These are phyloP conservation scores for Truncatella angustata DNA, from an alignment of 2,329 filamentous ascomycete genomes.

Conservation along the genomic window DNA sequence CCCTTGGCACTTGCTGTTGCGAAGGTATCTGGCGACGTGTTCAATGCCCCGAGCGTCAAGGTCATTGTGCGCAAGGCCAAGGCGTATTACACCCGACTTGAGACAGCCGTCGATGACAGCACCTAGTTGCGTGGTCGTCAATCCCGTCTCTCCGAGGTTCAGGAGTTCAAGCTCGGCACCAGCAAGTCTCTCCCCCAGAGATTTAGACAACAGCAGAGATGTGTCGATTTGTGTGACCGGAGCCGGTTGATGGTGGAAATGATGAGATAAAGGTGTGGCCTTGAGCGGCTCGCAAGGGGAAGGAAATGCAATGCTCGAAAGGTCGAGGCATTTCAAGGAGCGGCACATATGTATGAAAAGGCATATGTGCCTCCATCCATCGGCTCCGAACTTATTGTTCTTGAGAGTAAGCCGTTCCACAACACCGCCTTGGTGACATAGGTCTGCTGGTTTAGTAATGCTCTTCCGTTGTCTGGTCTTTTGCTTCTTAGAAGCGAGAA, in stretches of 20 bases:
- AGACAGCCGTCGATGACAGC: slow-evolving; percentile 80
- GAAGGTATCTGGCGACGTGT: slow-evolving; percentile 74
- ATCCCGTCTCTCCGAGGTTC: slow-evolving; percentile 75
- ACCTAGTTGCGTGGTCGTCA: slow-evolving; percentile 69
- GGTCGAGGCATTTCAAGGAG: slow-evolving; percentile 79
- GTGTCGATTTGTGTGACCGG: slow-evolving; percentile 45
- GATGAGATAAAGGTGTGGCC: slow-evolving; percentile 18
- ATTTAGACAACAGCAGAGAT: slow-evolving; percentile 67
- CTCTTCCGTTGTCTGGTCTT: slow-evolving; percentile 52
- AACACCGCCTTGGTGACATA: slow-evolving; percentile 61
- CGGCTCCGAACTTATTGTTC: slow-evolving; percentile 83
- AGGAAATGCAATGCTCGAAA: slow-evolving; percentile 83
- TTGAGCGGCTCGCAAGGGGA: slow-evolving; percentile 19
- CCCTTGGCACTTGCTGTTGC: slow-evolving; percentile 76
- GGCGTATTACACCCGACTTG: slow-evolving; percentile 70
- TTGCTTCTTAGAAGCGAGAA: slow-evolving; percentile 75
- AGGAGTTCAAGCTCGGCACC: slow-evolving; percentile 78
- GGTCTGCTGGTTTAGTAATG: slow-evolving; percentile 32
- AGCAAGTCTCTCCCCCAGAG: slow-evolving; percentile 73
- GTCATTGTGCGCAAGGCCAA: slow-evolving; percentile 81
- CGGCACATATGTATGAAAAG: slow-evolving; percentile 89
- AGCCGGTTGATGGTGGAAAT: slow-evolving; percentile 28
- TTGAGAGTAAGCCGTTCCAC: slow-evolving; percentile 86
- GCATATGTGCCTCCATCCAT: slow-evolving; percentile 89
- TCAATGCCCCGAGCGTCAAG: slow-evolving; percentile 71